These are phyloP conservation scores for Xylariaceae sp. DNA, from an alignment of 2,329 filamentous ascomycete genomes.

Conservation along the genomic window DNA sequence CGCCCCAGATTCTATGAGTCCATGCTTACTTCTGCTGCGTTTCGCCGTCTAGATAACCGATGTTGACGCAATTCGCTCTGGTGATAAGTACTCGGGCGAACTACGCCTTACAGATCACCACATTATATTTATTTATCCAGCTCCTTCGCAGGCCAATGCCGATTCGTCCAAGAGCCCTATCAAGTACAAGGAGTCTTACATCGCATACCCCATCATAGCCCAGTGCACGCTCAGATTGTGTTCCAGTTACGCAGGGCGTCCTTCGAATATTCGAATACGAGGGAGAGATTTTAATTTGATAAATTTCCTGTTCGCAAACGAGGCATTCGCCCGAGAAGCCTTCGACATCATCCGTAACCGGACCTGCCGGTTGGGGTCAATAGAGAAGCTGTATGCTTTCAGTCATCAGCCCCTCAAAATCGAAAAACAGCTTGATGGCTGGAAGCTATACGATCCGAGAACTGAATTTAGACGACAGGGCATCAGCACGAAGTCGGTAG, in stretches of 20 bases:
- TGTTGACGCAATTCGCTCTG: conserved; percentile 58
- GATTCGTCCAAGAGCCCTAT: conserved; percentile 24
- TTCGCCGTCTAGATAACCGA: conserved; percentile 49
- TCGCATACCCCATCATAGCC: conserved; percentile 88
- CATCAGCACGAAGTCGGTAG: conserved; percentile 72
- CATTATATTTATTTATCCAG: conserved; percentile 39
- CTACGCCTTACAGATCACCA: conserved; percentile 62
- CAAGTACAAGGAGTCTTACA: conserved; percentile 69
- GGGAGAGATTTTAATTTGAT: conserved; percentile 93
- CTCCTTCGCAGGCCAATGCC: conserved; percentile 22
- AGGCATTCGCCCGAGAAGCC: conserved; percentile 71
- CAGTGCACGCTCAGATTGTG: conserved; percentile 74
- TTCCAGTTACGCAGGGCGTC: conserved; percentile 62
- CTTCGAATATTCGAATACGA: conserved; percentile 78
- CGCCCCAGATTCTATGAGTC: conserved; percentile 1
- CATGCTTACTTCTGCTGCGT: conserved; percentile 11
- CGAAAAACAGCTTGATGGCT: conserved; percentile 73
- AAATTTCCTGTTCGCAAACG: conserved; percentile 78
- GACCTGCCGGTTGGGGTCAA: conserved; percentile 74
- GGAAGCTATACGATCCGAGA: conserved; percentile 78
- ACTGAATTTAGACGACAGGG: conserved; percentile 85
- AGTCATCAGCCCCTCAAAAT: conserved; percentile 69
- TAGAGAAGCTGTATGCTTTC: conserved; percentile 91
- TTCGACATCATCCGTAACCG: conserved; percentile 81
- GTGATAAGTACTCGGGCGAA: conserved; percentile 53